Conservation (phyloP, 805 yeast species). For the Saccharomycopsis schoenii region DNA sequence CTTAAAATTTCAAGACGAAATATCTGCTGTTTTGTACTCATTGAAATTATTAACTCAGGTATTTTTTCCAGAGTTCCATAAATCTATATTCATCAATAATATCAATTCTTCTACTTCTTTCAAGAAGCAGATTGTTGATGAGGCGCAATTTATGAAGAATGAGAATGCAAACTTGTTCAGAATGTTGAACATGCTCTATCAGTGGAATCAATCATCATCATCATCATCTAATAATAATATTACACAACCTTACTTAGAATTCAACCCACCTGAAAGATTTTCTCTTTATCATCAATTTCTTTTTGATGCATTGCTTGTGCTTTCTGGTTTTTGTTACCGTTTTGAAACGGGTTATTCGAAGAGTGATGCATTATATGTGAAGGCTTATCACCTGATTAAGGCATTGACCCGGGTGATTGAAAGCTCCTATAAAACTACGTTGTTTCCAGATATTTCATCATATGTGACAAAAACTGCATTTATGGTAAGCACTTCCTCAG, state of each 20-base stretch:
- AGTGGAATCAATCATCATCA: neutral
- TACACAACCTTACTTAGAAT: neutral
- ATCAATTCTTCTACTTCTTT: neutral
- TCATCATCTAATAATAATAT: neutral
- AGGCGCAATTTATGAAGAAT: neutral
- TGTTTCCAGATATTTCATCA: neutral
- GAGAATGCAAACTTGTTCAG: neutral
- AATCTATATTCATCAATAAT: neutral
- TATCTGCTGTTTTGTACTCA: neutral
- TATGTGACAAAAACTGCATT: neutral
- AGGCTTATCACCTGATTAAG: neutral
- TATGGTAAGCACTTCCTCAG: neutral
- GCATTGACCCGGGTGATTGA: neutral
- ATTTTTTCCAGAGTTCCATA: neutral
- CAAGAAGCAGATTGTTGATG: neutral
- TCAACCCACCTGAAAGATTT: slow-evolving; percentile 1
- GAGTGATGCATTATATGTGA: neutral
- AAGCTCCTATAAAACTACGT: neutral
- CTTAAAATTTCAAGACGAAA: neutral
- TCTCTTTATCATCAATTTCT: slow-evolving; percentile 15
- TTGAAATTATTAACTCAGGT: neutral
- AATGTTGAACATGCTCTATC: neutral
- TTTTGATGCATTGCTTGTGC: slow-evolving; percentile 13
- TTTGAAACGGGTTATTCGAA: slow-evolving; percentile 8
- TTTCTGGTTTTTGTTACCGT: slow-evolving; percentile 6